Conservation (phyloP, 2,329 filamentous ascomycete species). For the Xylariaceae sp. region DNA sequence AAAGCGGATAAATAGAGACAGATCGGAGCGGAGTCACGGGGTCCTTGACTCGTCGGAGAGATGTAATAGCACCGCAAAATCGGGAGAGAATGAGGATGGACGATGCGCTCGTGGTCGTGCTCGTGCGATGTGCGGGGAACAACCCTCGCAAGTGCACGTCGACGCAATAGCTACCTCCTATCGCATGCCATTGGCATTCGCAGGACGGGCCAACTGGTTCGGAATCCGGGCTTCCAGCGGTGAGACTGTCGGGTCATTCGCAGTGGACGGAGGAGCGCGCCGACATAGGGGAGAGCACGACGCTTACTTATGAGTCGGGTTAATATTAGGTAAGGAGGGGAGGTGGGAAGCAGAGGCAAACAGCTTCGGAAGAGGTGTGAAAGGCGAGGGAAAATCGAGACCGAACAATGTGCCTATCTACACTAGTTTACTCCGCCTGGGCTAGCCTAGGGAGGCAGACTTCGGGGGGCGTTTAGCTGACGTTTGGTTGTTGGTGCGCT, state of each 20-base stretch:
- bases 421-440: too few relatives aligned
- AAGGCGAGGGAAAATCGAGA: too few relatives aligned
- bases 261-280: conserved; percentile 3
- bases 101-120: conserved; percentile 32
- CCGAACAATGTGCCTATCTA: too few relatives aligned
- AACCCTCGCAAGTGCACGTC: conserved; percentile 56
- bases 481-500: background rate
- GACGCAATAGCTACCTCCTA: conserved; percentile 49
- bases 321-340: background rate
- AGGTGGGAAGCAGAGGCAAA: background rate
- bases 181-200: conserved; percentile 53
- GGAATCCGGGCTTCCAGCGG: conserved; percentile 4
- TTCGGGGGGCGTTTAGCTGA: too few relatives aligned
- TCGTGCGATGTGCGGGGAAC: conserved; percentile 54
- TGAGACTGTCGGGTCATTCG: conserved; percentile 7
- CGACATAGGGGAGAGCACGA: background rate
- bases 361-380: too few relatives aligned
- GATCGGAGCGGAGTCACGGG: background rate
- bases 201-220: conserved; percentile 9
- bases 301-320: background rate
- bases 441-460: too few relatives aligned
- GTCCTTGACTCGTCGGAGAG: background rate
- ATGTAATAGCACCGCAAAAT: background rate
- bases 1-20: background rate
- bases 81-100: conserved; percentile 1